Conservation (phyloP, 2,329 filamentous ascomycete genomes). For the Talaromyces verruculosus region DNA sequence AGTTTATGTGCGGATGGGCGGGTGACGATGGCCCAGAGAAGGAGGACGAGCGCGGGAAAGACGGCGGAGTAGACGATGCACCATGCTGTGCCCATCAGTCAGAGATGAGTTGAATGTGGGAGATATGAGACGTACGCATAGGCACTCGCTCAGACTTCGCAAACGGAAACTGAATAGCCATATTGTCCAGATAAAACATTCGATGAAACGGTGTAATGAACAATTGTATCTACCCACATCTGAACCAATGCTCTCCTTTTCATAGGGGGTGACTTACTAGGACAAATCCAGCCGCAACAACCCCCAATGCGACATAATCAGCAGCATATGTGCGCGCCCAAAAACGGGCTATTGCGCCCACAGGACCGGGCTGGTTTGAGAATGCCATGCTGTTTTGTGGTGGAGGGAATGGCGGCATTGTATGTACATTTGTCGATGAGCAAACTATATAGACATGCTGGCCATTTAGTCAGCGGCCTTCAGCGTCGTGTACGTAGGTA, state of each 20-base stretch:
- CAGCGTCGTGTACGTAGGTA: too few species aligned
- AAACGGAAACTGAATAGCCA: constrained; percentile 81
- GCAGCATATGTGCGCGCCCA: constrained; percentile 75
- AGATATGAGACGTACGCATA: constrained; percentile 52
- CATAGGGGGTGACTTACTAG: constrained; percentile 23
- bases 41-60: constrained; percentile 66
- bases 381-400: constrained; percentile 23
- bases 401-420: constrained; percentile 18
- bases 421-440: neutral
- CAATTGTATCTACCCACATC: constrained; percentile 57
- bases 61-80: constrained; percentile 77
- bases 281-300: constrained; percentile 66
- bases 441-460: neutral
- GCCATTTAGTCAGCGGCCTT: neutral
- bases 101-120: neutral
- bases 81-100: constrained; percentile 46
- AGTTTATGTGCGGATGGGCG: constrained; percentile 72
- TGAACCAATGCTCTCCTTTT: neutral
- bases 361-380: constrained; percentile 37
- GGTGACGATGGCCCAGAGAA: constrained; percentile 63
- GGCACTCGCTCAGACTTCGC: constrained; percentile 80
- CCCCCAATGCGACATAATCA: constrained; percentile 77
- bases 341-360: constrained; percentile 53
- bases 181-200: constrained; percentile 87
- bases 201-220: constrained; percentile 84